Evolutionary conservation across 2,329 filamentous ascomycete genomes (phyloP), one percentile per base, ranked within the genome.

Genomic region (Fusarium nygamai): DNA sequence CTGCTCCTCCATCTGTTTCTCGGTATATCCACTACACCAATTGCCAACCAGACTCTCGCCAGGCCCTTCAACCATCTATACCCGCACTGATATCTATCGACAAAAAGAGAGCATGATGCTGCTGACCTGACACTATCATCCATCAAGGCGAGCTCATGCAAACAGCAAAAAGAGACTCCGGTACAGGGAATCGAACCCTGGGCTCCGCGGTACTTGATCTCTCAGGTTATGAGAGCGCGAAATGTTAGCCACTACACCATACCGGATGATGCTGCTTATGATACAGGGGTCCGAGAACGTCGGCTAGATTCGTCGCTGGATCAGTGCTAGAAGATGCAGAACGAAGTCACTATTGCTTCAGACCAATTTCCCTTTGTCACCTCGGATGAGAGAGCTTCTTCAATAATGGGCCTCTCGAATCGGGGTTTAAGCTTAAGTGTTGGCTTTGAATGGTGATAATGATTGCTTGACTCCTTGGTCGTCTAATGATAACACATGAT

Each of bases 191-290:
- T 69, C 66, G 66, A 69, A 68, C 66, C 66, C 66, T 69, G 67
- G 67, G 67, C 64, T 69, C 67, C 67, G 67, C 67, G 64, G 67
- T 12, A 59, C 51, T 46, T 43, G 12, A 50, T 75, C 76, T 58
- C 77, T 76, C 70, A 79, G 14, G 51, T 76, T 68, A 61, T 80
- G 78, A 80, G 67, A 80, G 78, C 78, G 78, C 75, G 77, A 79
- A 79, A 80, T 80, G 78, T 80, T 80, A 78, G 78, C 78, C 78
- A 80, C 77, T 80, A 80, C 78, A 80, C 78, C 78, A 80, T 80
- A 80, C 78, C 78, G 78, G 78, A 79, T 66, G 11, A 43, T 6
- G 27, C 20, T 41, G 51, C 51, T 41, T 29, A 19, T 56, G 8
- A 19, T 29, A 9, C 51, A 56, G 51, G 34, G 33, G 11, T n/a